phyloP scores from a whole-genome alignment of 495 filamentous ascomycete species.

The Penicillium cinerascens region DNA sequence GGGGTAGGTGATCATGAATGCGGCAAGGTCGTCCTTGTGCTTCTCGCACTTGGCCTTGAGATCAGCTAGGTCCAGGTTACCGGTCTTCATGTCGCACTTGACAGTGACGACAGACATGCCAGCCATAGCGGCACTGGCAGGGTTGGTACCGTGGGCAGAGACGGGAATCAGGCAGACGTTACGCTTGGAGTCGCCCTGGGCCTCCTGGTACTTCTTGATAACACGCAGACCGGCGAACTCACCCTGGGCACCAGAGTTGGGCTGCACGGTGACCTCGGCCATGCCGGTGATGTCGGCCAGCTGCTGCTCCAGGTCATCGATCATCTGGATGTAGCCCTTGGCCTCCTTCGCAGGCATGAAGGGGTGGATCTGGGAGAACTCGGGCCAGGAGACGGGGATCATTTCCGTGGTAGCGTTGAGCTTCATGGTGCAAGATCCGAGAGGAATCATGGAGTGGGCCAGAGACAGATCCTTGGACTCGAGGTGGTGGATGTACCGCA shows the following conservation, averaged over 20 bases:
- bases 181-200: conserved; percentile 61
- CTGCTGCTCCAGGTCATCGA: conserved; percentile 70
- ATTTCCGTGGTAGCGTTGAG: conserved; percentile 95
- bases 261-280: conserved; percentile 84
- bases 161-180: conserved; percentile 96
- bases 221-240: conserved; percentile 93
- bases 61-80: conserved; percentile 86
- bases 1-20: conserved; percentile 98
- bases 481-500: conserved; percentile 91
- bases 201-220: conserved; percentile 83
- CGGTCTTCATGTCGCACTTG: conserved; percentile 84
- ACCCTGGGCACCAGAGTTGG: conserved; percentile 95
- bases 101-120: conserved; percentile 95
- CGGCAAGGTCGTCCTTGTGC: conserved; percentile 79
- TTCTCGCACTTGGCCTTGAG: conserved; percentile 85
- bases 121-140: conserved; percentile 94
- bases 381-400: conserved; percentile 80
- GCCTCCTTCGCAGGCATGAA: conserved; percentile 63
- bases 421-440: conserved; percentile 99
- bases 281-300: conserved; percentile 87
- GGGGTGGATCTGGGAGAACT: conserved; percentile 85
- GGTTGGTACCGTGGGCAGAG: conserved; percentile 96
- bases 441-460: conserved; percentile 96
- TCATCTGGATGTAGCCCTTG: conserved; percentile 66
- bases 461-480: conserved; percentile 95